These are phyloP conservation scores for Backusella psychrophila DNA, from an alignment of 192 early-diverging fungal species.

Conservation along the genomic window DNA sequence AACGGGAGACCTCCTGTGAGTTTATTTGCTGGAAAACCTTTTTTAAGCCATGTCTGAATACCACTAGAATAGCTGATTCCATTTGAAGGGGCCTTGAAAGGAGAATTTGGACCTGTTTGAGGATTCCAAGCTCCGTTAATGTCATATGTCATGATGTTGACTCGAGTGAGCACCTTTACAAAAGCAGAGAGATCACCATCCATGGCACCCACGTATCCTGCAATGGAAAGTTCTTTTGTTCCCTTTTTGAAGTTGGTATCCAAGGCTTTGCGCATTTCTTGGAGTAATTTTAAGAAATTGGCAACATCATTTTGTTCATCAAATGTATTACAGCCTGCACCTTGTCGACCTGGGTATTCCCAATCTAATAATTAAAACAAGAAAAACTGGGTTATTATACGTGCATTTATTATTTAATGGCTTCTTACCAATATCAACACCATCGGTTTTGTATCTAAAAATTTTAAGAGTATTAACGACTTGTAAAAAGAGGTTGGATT, in stretches of 20 bases:
- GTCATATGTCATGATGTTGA: slow-evolving; percentile 72
- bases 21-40: slow-evolving; percentile 58
- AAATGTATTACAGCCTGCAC: slow-evolving; percentile 57
- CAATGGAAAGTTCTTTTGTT: slow-evolving; percentile 59
- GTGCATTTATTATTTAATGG: neutral
- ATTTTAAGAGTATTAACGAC: neutral
- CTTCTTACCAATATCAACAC: slow-evolving; percentile 65
- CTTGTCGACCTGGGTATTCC: slow-evolving; percentile 69
- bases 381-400: neutral
- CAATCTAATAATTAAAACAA: slow-evolving; percentile 18
- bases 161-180: slow-evolving; percentile 54
- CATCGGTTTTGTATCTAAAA: slow-evolving; percentile 54
- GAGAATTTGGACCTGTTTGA: slow-evolving; percentile 55
- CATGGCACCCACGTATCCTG: slow-evolving; percentile 61
- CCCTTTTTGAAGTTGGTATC: slow-evolving; percentile 35
- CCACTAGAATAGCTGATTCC: slow-evolving; percentile 46
- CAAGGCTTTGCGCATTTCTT: slow-evolving; percentile 53
- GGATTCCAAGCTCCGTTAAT: slow-evolving; percentile 59
- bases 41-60: slow-evolving; percentile 53
- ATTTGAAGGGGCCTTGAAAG: slow-evolving; percentile 26
- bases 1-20: slow-evolving; percentile 61
- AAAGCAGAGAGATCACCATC: slow-evolving; percentile 60
- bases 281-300: slow-evolving; percentile 60
- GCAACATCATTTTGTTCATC: slow-evolving; percentile 54
- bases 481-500: neutral